Conservation (phyloP, 1,284 basidiomycete genomes). For the Ustilago cynodontis region DNA sequence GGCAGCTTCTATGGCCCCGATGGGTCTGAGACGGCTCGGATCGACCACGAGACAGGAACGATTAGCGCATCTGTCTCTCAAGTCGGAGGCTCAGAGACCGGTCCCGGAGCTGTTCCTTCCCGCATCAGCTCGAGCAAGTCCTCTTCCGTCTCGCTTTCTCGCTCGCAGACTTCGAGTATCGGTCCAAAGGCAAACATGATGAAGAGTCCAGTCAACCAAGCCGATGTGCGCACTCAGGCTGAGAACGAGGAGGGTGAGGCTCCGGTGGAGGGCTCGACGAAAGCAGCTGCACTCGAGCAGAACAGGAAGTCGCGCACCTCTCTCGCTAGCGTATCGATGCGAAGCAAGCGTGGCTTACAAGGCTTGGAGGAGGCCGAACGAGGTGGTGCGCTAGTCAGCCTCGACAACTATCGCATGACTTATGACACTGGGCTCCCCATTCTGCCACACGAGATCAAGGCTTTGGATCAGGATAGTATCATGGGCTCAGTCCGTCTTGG, state of each 20-base stretch:
- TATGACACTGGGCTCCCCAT: slow-evolving; percentile 54
- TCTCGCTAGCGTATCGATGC: slow-evolving; percentile 48
- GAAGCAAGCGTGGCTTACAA: slow-evolving; percentile 48
- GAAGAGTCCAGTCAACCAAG: slow-evolving; percentile 29
- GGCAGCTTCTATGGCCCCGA: slow-evolving; percentile 59
- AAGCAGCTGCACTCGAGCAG: slow-evolving; percentile 35
- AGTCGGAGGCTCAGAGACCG: slow-evolving; percentile 7
- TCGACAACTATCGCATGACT: slow-evolving; percentile 47
- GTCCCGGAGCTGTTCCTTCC: not conserved
- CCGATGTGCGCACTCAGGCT: not conserved
- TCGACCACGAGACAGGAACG: slow-evolving; percentile 37
- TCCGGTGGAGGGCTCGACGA: slow-evolving; percentile 27
- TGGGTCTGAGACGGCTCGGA: slow-evolving; percentile 48
- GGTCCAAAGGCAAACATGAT: slow-evolving; percentile 43
- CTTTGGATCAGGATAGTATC: slow-evolving; percentile 56
- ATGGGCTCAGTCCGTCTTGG: slow-evolving; percentile 41
- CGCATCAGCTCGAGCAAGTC: not conserved
- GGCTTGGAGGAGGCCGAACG: slow-evolving; percentile 58
- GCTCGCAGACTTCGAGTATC: slow-evolving; percentile 30
- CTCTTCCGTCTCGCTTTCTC: slow-evolving; percentile 20
- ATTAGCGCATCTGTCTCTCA: slow-evolving; percentile 25
- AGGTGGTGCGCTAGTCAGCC: slow-evolving; percentile 56
- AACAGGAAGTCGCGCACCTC: slow-evolving; percentile 41
- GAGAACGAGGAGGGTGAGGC: not conserved
- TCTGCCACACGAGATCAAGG: slow-evolving; percentile 47